phyloP scores from a whole-genome alignment of 192 early-diverging fungal genomes.

The Dissophora ornata region DNA sequence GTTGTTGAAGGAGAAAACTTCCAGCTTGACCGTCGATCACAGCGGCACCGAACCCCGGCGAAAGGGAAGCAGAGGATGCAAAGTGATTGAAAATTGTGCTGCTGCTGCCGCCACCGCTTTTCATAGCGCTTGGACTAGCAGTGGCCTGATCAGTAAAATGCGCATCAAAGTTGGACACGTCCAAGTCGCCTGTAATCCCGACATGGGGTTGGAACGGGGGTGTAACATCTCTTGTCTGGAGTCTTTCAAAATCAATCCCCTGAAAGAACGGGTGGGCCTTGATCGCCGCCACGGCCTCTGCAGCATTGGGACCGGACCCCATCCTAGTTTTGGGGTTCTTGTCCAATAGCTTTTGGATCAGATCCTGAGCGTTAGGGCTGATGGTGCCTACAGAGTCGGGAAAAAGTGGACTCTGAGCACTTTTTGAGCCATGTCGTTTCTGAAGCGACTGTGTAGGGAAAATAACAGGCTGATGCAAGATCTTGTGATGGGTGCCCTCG shows the following conservation, averaged over 20 bases:
- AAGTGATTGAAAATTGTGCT: no score
- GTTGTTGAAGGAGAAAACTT: constrained; percentile 40
- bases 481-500: constrained; percentile 77
- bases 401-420: no score
- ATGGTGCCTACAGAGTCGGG: constrained; percentile 53
- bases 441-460: no score
- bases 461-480: constrained; percentile 63
- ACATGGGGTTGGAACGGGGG: constrained; percentile 67
- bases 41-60: constrained; percentile 7
- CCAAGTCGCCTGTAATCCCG: constrained; percentile 59
- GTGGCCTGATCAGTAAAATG: constrained; percentile 74
- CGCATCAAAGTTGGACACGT: constrained; percentile 79
- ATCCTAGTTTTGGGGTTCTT: constrained; percentile 67
- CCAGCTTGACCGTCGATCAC: constrained; percentile 34
- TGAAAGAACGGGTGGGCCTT: constrained; percentile 80
- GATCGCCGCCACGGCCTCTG: constrained; percentile 70
- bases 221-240: constrained; percentile 70
- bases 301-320: constrained; percentile 67
- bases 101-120: background rate
- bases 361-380: constrained; percentile 72
- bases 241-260: constrained; percentile 71
- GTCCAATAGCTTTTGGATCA: constrained; percentile 70
- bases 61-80: no score
- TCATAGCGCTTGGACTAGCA: constrained; percentile 1
- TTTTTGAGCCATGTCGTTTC: no score